A percentile compares a stretch with the other conserved stretches of the same genome.
phyloP scores from a whole-genome alignment of 345 rosid species.

The Syzygium jambos region DNA sequence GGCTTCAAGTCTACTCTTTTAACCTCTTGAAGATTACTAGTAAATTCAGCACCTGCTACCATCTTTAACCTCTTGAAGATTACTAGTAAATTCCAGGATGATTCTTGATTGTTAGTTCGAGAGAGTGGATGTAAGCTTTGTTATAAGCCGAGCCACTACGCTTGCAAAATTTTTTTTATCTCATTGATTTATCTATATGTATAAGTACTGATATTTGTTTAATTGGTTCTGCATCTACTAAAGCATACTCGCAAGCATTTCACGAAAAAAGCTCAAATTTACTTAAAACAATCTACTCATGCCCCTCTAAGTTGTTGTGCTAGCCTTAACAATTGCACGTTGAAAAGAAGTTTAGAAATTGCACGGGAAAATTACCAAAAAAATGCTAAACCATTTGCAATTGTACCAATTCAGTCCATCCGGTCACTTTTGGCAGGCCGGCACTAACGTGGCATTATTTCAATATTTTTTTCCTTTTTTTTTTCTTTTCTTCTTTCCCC shows the following conservation, averaged over 20 bases:
- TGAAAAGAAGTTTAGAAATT: neutral
- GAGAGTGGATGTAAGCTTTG: neutral
- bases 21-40: too few relatives aligned
- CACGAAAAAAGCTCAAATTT: neutral
- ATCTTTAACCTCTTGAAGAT: too few relatives aligned
- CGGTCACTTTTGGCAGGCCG: too few relatives aligned
- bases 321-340: neutral
- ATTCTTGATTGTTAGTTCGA: neutral
- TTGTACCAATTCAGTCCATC: too few relatives aligned
- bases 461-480: too few relatives aligned
- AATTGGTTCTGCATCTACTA: neutral
- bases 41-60: too few relatives aligned
- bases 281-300: neutral
- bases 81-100: too few relatives aligned
- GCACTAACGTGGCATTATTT: too few relatives aligned
- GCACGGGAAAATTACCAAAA: too few relatives aligned
- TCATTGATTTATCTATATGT: neutral
- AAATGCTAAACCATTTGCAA: too few relatives aligned
- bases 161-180: neutral
- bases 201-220: neutral
- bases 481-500: too few relatives aligned
- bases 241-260: neutral
- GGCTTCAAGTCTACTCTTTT: too few relatives aligned
- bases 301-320: neutral
- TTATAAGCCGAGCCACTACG: neutral